These are phyloP conservation scores for Daldinia bambusicola DNA, from an alignment of 495 filamentous ascomycete genomes.

Conservation along the genomic window DNA sequence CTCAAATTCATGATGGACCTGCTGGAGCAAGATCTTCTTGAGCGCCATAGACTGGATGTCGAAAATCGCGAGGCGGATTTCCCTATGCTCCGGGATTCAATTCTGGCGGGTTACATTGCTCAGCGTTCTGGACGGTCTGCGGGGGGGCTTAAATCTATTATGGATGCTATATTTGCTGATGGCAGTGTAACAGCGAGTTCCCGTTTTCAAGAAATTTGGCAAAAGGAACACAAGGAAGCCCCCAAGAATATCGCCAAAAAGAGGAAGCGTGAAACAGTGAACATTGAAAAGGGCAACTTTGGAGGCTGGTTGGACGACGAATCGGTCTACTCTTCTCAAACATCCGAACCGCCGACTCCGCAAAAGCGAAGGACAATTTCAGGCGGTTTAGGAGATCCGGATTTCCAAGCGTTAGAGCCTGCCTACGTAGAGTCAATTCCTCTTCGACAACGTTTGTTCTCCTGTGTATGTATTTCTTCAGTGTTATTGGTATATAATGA, in stretches of 20 bases:
- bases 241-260: constrained; percentile 57
- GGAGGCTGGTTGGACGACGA: constrained; percentile 57
- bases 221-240: constrained; percentile 55
- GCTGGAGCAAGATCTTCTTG: constrained; percentile 77
- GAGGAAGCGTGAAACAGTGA: constrained; percentile 59
- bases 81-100: constrained; percentile 50
- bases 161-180: constrained; percentile 56
- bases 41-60: constrained; percentile 56
- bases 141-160: constrained; percentile 53
- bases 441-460: constrained; percentile 72
- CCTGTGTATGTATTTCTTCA: constrained; percentile 38
- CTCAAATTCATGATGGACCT: constrained; percentile 81
- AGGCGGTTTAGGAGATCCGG: constrained; percentile 26
- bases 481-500: not conserved
- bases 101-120: constrained; percentile 46
- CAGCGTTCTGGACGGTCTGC: constrained; percentile 53
- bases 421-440: constrained; percentile 68
- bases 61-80: constrained; percentile 43
- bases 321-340: constrained; percentile 45
- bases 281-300: constrained; percentile 59
- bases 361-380: constrained; percentile 43
- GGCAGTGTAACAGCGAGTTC: constrained; percentile 49
- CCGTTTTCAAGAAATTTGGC: constrained; percentile 61
- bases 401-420: constrained; percentile 40
- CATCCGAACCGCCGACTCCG: constrained; percentile 49